phyloP scores from a whole-genome alignment of 2,329 filamentous ascomycete species.

The Drechmeria coniospora region DNA sequence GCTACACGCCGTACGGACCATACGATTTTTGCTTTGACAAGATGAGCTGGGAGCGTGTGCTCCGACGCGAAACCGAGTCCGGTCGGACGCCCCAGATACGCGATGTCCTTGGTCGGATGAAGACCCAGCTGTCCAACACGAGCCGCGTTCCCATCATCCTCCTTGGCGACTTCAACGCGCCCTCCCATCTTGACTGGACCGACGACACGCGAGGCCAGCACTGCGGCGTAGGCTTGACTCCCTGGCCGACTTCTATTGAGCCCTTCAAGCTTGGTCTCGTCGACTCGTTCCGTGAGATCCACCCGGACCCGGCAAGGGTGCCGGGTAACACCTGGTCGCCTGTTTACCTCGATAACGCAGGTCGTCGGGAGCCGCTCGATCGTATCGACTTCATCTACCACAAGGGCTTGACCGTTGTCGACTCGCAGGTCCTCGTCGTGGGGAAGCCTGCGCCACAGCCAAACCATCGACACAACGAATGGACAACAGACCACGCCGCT shows the following conservation, averaged over 20 bases:
- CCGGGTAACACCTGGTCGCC: slow-evolving; percentile 26
- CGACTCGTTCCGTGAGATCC: slow-evolving; percentile 23
- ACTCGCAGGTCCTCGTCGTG: slow-evolving; percentile 16
- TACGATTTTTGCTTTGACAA: slow-evolving; percentile 26
- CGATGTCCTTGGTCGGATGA: slow-evolving; percentile 18
- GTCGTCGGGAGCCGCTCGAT: slow-evolving; percentile 21
- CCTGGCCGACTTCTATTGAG: slow-evolving; percentile 23
- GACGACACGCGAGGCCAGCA: slow-evolving; percentile 16
- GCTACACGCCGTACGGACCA: slow-evolving; percentile 23
- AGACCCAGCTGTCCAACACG: slow-evolving; percentile 13
- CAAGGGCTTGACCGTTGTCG: slow-evolving; percentile 18
- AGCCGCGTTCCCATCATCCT: slow-evolving; percentile 20
- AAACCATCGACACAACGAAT: slow-evolving; percentile 21
- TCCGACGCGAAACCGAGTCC: slow-evolving; percentile 18
- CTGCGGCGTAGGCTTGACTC: slow-evolving; percentile 18
- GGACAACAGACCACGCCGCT: slow-evolving; percentile 24
- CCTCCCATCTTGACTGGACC: slow-evolving; percentile 26
- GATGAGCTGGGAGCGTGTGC: slow-evolving; percentile 16
- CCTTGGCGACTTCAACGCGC: slow-evolving; percentile 27
- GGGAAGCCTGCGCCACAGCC: slow-evolving; percentile 19
- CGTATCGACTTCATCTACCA: slow-evolving; percentile 28
- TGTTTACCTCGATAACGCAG: slow-evolving; percentile 17
- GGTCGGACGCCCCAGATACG: slow-evolving; percentile 22
- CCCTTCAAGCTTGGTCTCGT: slow-evolving; percentile 19
- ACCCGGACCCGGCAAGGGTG: slow-evolving; percentile 17